A percentile compares a stretch with the other conserved stretches of the same genome.
phyloP scores from a whole-genome alignment of 2,329 filamentous ascomycete genomes.

The Peltaster fructicola region DNA sequence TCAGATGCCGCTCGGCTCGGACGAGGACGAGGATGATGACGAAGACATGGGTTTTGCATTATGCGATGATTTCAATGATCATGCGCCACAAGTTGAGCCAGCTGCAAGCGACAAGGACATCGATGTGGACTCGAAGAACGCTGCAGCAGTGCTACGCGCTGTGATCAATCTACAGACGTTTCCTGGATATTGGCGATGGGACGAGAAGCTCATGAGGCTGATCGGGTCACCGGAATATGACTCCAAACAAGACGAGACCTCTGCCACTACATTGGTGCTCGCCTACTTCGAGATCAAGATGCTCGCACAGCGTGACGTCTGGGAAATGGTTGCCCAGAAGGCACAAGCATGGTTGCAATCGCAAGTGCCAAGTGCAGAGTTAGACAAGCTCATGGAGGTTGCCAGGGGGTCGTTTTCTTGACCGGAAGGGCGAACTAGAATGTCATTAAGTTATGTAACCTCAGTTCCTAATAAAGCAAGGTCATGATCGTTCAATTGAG shows the following conservation, averaged over 20 bases:
- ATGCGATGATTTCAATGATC: slow-evolving; percentile 5
- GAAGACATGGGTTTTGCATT: slow-evolving; percentile 9
- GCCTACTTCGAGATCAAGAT: slow-evolving; percentile 32
- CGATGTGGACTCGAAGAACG: too few relatives aligned
- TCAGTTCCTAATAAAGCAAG: too few relatives aligned
- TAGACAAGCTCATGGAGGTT: too few relatives aligned
- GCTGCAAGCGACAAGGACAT: slow-evolving; percentile 2
- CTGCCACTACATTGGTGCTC: slow-evolving; percentile 27
- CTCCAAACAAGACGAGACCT: slow-evolving; percentile 3
- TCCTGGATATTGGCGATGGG: slow-evolving; percentile 34
- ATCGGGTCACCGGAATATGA: slow-evolving; percentile 10
- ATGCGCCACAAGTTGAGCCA: slow-evolving; percentile 1
- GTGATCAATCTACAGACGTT: slow-evolving; percentile 40
- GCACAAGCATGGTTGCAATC: slow-evolving; percentile 25
- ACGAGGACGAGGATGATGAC: slow-evolving; percentile 6
- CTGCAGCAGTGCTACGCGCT: slow-evolving; percentile 16
- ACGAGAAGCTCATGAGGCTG: slow-evolving; percentile 9
- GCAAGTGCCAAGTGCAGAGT: too few relatives aligned
- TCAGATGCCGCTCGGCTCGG: too few relatives aligned
- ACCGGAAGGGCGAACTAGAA: too few relatives aligned
- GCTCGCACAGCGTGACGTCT: slow-evolving; percentile 32
- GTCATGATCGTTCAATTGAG: too few relatives aligned
- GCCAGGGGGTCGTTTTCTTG: too few relatives aligned
- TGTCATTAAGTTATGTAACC: too few relatives aligned
- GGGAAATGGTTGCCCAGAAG: slow-evolving; percentile 48